Evolutionary conservation across 1,284 basidiomycete genomes (phyloP), one percentile per base, ranked within the genome.

Genomic region (Blastosporella zonata): DNA sequence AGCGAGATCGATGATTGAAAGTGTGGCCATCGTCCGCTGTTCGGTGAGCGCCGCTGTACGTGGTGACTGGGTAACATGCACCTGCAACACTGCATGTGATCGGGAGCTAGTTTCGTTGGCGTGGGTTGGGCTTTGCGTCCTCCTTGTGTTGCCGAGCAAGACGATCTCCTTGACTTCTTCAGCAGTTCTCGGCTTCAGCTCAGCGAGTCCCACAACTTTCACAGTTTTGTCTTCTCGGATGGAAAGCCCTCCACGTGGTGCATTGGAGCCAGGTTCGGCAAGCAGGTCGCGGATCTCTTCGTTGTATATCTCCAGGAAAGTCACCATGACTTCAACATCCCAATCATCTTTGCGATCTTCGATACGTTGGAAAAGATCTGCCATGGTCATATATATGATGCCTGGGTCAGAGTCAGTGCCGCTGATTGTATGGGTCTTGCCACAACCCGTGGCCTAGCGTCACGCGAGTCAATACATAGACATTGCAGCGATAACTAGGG

Each of bases 391-490:
- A 66, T 97, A 93, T 65, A 97, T 96, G 60, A 97, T 85, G 22
- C 95, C 95, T 12, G 93, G 91, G 65, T 95, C 88, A 15, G 69
- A 63, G 43, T 88, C 84, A 22, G 87, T 87, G 52, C 95, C 95
- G 62, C 93, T 96, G 64, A 97, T 97, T 22, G 95, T 98, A 67
- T 97, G 93, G 8, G 95, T 98, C 70, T 98, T 98, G 52, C 95
- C 95, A 65, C 95, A 97, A 13, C 95, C 95, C 9, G 95, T 97
- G 15, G 95, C 95, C 94, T 97, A 60, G 22, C 53, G 61, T 34
- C 58, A 57, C 50, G 38, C 55, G 46, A 35, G 54, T 46, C 39
- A 53, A 43, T 37, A 52, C 29, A 52, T 42, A 36, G 18, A 12
- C 18, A 35, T 25, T 47, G 17, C 49, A 25, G 33, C 21, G 0